phyloP scores from a whole-genome alignment of 2,329 filamentous ascomycete species.

The Botrytis tulipae region DNA sequence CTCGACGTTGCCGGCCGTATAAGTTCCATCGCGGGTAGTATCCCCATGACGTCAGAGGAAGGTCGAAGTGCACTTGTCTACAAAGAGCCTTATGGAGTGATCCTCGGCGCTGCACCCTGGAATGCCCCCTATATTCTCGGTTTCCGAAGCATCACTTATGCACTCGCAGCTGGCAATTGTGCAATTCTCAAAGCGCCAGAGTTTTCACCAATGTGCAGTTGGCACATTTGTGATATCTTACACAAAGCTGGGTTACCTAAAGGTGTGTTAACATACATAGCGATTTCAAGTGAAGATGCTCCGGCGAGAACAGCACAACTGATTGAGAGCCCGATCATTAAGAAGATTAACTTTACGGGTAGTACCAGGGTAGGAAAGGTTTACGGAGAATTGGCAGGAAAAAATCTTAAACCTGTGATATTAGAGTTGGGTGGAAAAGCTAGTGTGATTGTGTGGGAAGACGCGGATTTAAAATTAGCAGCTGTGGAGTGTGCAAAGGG shows the following conservation, averaged over 20 bases:
- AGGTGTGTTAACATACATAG: constrained; percentile 73
- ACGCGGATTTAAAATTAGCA: constrained; percentile 73
- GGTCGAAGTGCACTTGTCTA: constrained; percentile 61
- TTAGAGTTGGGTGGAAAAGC: constrained; percentile 85
- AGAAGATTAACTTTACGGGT: constrained; percentile 86
- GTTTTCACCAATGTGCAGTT: constrained; percentile 61
- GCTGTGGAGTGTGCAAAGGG: constrained; percentile 67
- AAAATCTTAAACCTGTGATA: constrained; percentile 74
- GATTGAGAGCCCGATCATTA: constrained; percentile 64
- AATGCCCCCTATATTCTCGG: constrained; percentile 58
- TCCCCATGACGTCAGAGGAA: constrained; percentile 43
- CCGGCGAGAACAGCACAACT: constrained; percentile 64
- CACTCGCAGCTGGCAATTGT: constrained; percentile 77
- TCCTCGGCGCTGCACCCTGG: constrained; percentile 80
- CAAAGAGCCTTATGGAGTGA: constrained; percentile 76
- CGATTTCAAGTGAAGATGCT: constrained; percentile 63
- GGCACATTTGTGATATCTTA: constrained; percentile 61
- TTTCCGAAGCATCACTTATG: constrained; percentile 54
- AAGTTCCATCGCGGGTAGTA: constrained; percentile 38
- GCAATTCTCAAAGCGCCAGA: constrained; percentile 72
- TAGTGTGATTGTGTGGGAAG: constrained; percentile 73
- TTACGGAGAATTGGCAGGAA: constrained; percentile 67
- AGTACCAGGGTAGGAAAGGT: constrained; percentile 71
- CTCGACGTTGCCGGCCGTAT: constrained; percentile 47
- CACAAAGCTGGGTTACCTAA: constrained; percentile 73